Conservation (phyloP, 192 early-diverging fungal species). For the Neocallimastix lanati region DNA sequence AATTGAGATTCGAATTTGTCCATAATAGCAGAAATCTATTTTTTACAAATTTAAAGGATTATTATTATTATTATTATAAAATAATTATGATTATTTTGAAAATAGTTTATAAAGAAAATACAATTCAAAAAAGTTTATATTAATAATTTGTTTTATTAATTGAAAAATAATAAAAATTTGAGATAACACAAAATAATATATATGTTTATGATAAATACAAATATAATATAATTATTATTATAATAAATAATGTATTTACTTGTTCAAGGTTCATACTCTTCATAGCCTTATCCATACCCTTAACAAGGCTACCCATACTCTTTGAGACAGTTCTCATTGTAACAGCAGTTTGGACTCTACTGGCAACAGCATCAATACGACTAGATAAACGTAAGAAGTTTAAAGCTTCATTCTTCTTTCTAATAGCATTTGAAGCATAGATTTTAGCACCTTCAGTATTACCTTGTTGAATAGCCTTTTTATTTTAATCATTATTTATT, state of each 20-base stretch:
- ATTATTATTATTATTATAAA: too few relatives aligned
- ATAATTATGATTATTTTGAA: too few relatives aligned
- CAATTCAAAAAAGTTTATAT: too few relatives aligned
- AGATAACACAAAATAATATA: too few relatives aligned
- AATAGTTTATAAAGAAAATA: too few relatives aligned
- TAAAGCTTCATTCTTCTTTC: conserved; percentile 87
- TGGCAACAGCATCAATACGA: conserved; percentile 80
- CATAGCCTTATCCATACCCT: conserved; percentile 89
- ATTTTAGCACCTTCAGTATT: conserved; percentile 86
- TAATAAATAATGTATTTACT: conserved; percentile 14
- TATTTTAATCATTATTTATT: too few relatives aligned
- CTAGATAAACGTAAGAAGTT: conserved; percentile 75
- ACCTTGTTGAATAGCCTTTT: conserved; percentile 76
- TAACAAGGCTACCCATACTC: conserved; percentile 74
- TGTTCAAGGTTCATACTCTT: conserved; percentile 87
- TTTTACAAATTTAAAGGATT: too few relatives aligned
- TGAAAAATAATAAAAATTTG: too few relatives aligned
- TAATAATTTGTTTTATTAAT: too few relatives aligned
- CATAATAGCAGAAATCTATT: conserved; percentile 87
- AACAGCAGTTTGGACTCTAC: conserved; percentile 80
- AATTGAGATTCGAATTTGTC: conserved; percentile 94
- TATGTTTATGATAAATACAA: too few relatives aligned
- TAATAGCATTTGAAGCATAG: conserved; percentile 85
- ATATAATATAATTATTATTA: too few relatives aligned
- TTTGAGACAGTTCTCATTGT: conserved; percentile 74